Percentiles rank a stretch among this genome's conserved stretches.
Conservation (phyloP, 2,329 filamentous ascomycete species). For the Apiospora koreana region DNA sequence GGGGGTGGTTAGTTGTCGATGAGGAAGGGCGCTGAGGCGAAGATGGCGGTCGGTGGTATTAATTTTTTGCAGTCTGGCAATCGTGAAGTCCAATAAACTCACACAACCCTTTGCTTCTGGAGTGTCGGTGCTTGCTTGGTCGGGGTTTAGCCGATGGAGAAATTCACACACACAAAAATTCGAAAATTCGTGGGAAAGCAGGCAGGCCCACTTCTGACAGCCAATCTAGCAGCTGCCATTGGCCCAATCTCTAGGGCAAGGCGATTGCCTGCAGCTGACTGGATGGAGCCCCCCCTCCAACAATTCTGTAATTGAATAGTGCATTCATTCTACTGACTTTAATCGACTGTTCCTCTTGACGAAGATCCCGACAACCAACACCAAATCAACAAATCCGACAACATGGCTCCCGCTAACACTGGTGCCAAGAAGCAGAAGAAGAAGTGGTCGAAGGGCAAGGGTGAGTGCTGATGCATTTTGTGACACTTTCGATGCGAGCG, state of each 20-base stretch:
- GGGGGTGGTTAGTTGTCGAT: conserved; percentile 9
- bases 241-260: conserved; percentile 3
- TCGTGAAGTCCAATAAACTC: conserved; percentile 8
- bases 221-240: not conserved
- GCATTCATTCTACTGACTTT: not conserved
- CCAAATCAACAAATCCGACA: conserved; percentile 35
- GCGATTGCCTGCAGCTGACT: conserved; percentile 7
- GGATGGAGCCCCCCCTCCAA: not conserved
- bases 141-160: conserved; percentile 9
- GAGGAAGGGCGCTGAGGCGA: conserved; percentile 11
- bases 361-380: conserved; percentile 22
- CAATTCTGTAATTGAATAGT: conserved; percentile 9
- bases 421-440: conserved; percentile 82
- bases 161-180: conserved; percentile 10
- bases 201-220: not conserved
- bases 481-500: conserved; percentile 13
- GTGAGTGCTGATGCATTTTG: conserved; percentile 58
- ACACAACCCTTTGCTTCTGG: conserved; percentile 9
- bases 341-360: conserved; percentile 7
- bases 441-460: conserved; percentile 70
- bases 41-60: conserved; percentile 9
- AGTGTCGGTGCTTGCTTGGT: conserved; percentile 7
- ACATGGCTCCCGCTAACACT: conserved; percentile 54
- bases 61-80: conserved; percentile 9
- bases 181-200: conserved; percentile 5